phyloP scores from a whole-genome alignment of 164 flowering plant genomes.

The Chloranthus sessilifolius region DNA sequence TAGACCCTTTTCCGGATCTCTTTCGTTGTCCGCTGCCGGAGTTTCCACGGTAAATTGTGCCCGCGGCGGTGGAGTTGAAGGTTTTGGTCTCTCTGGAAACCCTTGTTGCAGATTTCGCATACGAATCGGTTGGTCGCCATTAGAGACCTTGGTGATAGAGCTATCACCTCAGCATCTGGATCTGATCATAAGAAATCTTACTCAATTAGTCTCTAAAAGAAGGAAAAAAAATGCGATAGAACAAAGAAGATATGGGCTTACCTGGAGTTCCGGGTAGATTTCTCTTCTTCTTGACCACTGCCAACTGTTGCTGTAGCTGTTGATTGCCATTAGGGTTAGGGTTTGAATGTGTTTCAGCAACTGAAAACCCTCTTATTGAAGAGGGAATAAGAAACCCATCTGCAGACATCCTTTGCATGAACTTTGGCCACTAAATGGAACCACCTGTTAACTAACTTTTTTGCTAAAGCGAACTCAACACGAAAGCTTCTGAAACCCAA shows the following conservation, averaged over 20 bases:
- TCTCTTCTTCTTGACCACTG: conserved; percentile 43
- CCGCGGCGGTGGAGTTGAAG: conserved; percentile 62
- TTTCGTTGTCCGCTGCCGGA: conserved; percentile 41
- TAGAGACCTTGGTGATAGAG: conserved; percentile 59
- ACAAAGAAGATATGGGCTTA: conserved; percentile 6
- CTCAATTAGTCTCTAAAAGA: background rate
- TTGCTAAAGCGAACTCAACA: too few relatives aligned
- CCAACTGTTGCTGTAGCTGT: conserved; percentile 10
- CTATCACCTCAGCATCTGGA: conserved; percentile 76
- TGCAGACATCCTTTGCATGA: too few relatives aligned
- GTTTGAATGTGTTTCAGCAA: too few relatives aligned
- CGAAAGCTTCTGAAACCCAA: too few relatives aligned
- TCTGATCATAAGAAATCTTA: conserved; percentile 25
- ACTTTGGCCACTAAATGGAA: too few relatives aligned
- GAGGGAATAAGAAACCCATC: too few relatives aligned
- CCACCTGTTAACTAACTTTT: too few relatives aligned
- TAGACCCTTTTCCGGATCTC: conserved; percentile 62
- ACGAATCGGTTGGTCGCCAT: conserved; percentile 73
- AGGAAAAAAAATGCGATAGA: background rate
- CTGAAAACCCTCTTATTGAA: too few relatives aligned
- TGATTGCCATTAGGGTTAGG: conserved; percentile 27
- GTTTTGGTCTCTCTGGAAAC: conserved; percentile 80
- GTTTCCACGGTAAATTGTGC: conserved; percentile 73
- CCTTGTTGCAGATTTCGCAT: conserved; percentile 76
- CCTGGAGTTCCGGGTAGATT: conserved; percentile 80